phyloP scores from a whole-genome alignment of 1,284 basidiomycete genomes.

The Tylopilus orsonianus region DNA sequence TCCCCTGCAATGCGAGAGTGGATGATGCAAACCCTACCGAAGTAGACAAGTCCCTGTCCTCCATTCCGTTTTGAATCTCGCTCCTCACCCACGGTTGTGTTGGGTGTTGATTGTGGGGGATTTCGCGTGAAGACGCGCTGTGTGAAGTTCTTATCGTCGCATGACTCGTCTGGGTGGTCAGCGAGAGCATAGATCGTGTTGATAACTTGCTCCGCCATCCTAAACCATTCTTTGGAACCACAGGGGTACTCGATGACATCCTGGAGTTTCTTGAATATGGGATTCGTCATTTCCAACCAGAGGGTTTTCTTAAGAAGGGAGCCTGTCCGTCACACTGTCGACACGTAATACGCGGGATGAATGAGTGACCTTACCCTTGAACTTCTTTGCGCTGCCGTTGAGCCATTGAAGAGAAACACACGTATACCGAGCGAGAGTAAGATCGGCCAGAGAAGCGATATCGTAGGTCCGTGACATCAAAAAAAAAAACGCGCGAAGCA shows the following conservation, averaged over 20 bases:
- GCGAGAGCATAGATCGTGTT: slow-evolving; percentile 95
- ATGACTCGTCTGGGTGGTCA: slow-evolving; percentile 89
- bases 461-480: too few species aligned
- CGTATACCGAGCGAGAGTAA: slow-evolving; percentile 90
- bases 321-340: slow-evolving; percentile 43
- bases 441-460: slow-evolving; percentile 67
- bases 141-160: slow-evolving; percentile 79
- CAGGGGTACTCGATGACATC: slow-evolving; percentile 77
- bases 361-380: slow-evolving; percentile 68
- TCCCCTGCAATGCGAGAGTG: slow-evolving; percentile 18
- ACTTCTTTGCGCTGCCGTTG: slow-evolving; percentile 94
- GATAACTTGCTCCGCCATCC: slow-evolving; percentile 93
- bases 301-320: slow-evolving; percentile 87
- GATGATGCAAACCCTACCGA: slow-evolving; percentile 10
- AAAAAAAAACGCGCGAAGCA: too few species aligned
- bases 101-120: slow-evolving; percentile 22
- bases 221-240: slow-evolving; percentile 91
- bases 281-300: slow-evolving; percentile 85
- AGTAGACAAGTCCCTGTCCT: slow-evolving; percentile 27
- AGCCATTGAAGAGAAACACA: slow-evolving; percentile 91
- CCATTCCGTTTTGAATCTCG: slow-evolving; percentile 53
- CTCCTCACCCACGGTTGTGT: slow-evolving; percentile 22
- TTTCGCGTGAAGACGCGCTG: slow-evolving; percentile 61
- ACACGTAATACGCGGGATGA: background rate
- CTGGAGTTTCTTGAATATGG: slow-evolving; percentile 83